Evolutionary conservation across 306 rosid species (phyloP), one percentile per base, ranked within the genome.

Genomic region (Echinosophora koreensis): DNA sequence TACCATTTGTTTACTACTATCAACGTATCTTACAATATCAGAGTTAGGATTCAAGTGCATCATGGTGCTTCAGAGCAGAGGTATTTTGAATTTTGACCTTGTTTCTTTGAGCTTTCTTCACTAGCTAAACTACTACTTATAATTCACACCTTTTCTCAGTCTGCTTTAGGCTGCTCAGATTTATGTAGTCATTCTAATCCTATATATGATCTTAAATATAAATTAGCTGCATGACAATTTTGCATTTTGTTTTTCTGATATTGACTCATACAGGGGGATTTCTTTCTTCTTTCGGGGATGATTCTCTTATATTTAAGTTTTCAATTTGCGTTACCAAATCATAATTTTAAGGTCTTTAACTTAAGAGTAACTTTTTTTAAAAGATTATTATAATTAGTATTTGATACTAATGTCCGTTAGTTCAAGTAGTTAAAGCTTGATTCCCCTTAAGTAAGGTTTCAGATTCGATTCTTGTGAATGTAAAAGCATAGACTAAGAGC

Each of bases 61-160:
- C 32, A 22, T 66, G 71, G 50, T 42, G 55, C 32, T 42, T 66
- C 71, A n/a, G n/a, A n/a, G n/a, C n/a, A n/a, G n/a, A n/a, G n/a
- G n/a, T n/a, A n/a, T n/a, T n/a, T n/a, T n/a, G n/a, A n/a, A n/a
- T n/a, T n/a, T 38, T 76, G 62, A 52, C 71, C 71, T 1, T 52
- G 32, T 30, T 30, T 32, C 46, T 59, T 28, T 42, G 27, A 4
- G 8, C 54, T 10, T 41, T 5, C 16, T 39, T 39, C 49, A 2
- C 38, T 59, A 14, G 16, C 42, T 32, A 5, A 0, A 58, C 27
- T 15, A 6, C 17, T 32, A 60, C 8, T 58, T 59, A 27, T 59
- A 27, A 12, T 28, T 42, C 41, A 5, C 22, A 8, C 5, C 5
- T 56, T 56, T 56, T 54, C 9, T 15, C 57, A 15, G 57, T 22